Evolutionary conservation across 2,329 filamentous ascomycete genomes (phyloP).

Genomic region (Cercospora janseana): DNA sequence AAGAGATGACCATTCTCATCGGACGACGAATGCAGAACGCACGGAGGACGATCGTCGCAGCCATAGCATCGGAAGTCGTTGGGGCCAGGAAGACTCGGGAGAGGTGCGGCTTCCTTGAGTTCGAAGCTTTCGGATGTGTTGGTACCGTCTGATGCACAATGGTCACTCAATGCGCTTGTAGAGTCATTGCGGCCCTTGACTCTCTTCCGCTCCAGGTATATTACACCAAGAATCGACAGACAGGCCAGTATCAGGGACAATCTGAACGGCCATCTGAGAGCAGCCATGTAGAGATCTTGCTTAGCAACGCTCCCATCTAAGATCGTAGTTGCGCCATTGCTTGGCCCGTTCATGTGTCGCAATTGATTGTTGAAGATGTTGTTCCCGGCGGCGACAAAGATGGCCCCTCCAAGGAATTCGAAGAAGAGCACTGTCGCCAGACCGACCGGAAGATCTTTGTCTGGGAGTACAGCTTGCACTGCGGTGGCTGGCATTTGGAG

Average conservation of each 20-base stretch:
- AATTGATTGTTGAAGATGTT: neutral
- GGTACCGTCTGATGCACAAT: too few species aligned
- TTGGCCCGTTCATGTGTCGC: neutral
- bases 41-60: neutral
- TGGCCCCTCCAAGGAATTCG: neutral
- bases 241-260: neutral
- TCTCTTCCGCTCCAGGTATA: slow-evolving; percentile 1
- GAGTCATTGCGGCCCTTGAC: neutral
- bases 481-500: slow-evolving; percentile 5
- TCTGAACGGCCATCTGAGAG: neutral
- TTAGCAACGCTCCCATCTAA: too few species aligned
- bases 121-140: neutral
- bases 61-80: neutral
- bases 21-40: neutral
- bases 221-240: neutral
- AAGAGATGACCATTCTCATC: neutral
- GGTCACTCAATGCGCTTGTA: neutral
- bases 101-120: neutral
- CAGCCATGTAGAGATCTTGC: neutral
- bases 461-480: neutral
- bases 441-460: neutral
- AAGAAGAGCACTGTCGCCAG: slow-evolving; percentile 4
- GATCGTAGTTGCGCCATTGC: too few species aligned
- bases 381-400: neutral
- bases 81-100: neutral